Evolutionary conservation across 1,284 basidiomycete genomes (phyloP).

Genomic region (Afroboletus lepidellus): DNA sequence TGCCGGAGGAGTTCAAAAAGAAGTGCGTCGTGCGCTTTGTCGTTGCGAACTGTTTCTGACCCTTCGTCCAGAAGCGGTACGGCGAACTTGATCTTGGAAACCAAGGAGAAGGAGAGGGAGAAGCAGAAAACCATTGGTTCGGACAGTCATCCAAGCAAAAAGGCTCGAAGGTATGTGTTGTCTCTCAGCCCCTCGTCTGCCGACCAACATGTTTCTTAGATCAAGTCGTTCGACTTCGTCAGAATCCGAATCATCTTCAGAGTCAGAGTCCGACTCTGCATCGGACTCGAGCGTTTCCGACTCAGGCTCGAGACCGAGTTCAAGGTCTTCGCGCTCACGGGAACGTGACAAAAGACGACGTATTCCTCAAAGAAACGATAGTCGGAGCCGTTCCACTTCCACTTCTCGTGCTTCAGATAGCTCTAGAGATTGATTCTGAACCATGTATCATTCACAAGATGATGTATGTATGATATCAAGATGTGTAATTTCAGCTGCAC

Average conservation of each 20-base stretch:
- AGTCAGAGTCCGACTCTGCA: conserved; percentile 39
- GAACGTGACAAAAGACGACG: conserved; percentile 47
- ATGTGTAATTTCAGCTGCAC: conserved; percentile 23
- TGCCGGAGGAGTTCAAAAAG: conserved; percentile 78
- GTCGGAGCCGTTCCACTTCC: conserved; percentile 23
- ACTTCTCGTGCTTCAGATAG: conserved; percentile 18
- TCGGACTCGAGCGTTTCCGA: conserved; percentile 45
- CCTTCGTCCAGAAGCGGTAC: conserved; percentile 53
- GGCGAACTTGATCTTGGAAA: conserved; percentile 70
- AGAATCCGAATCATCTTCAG: conserved; percentile 34
- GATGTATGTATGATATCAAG: conserved; percentile 15
- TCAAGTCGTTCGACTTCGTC: conserved; percentile 19
- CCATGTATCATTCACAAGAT: conserved; percentile 9
- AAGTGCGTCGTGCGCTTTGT: conserved; percentile 48
- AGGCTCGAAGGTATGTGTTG: conserved; percentile 47
- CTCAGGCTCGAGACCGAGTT: conserved; percentile 36
- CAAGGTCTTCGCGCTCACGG: conserved; percentile 41
- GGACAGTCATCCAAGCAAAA: conserved; percentile 45
- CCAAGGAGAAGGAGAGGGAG: conserved; percentile 67
- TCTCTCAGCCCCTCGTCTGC: not conserved
- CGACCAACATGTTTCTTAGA: conserved; percentile 13
- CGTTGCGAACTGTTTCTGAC: conserved; percentile 6
- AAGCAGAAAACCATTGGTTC: conserved; percentile 40
- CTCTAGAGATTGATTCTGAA: conserved; percentile 14
- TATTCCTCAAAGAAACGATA: conserved; percentile 35